Conservation (phyloP, 2,329 filamentous ascomycete species). For the Chaetomiaceae sp. region DNA sequence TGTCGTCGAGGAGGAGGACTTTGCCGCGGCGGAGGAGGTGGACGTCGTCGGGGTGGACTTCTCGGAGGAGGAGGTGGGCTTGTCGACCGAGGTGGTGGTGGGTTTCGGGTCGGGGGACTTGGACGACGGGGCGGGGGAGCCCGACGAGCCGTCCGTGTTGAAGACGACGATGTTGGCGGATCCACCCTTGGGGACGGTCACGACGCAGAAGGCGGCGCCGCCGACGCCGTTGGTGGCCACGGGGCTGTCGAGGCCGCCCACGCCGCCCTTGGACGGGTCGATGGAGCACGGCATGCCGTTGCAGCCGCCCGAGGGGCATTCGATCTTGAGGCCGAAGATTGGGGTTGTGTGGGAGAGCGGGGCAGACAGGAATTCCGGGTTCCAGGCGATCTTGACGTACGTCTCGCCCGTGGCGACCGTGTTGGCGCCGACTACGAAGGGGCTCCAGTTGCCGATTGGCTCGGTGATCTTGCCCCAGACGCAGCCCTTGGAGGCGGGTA, state of each 20-base stretch:
- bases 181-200: constrained; percentile 64
- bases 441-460: constrained; percentile 70
- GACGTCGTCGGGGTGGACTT: constrained; percentile 19
- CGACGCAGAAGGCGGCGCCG: constrained; percentile 68
- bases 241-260: constrained; percentile 57
- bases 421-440: constrained; percentile 74
- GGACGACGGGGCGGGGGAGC: constrained; percentile 21
- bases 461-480: constrained; percentile 63
- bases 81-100: constrained; percentile 13
- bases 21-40: constrained; percentile 21
- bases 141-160: constrained; percentile 41
- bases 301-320: constrained; percentile 62
- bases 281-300: constrained; percentile 72
- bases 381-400: constrained; percentile 72
- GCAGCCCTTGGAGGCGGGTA: constrained; percentile 56
- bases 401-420: constrained; percentile 60
- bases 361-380: constrained; percentile 64
- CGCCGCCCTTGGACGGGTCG: constrained; percentile 51
- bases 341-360: constrained; percentile 54
- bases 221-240: constrained; percentile 58
- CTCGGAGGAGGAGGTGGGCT: neutral
- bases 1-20: constrained; percentile 23
- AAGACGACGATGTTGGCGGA: constrained; percentile 65
- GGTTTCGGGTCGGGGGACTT: constrained; percentile 13
- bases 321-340: constrained; percentile 64